Conservation (phyloP, 2,329 filamentous ascomycete genomes). For the Paecilomyces variotii region DNA sequence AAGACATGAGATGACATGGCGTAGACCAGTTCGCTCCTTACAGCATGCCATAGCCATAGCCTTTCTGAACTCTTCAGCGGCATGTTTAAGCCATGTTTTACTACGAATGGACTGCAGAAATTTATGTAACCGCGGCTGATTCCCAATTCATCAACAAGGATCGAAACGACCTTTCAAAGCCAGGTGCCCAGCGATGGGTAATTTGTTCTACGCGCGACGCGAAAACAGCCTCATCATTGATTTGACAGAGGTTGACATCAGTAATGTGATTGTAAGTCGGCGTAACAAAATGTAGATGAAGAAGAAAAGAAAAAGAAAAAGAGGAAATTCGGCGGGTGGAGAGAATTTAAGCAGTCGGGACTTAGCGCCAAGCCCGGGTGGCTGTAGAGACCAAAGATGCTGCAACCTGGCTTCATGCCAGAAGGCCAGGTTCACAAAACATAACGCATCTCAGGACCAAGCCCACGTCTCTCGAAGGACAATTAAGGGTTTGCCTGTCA, state of each 20-base stretch:
- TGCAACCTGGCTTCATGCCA: conserved; percentile 41
- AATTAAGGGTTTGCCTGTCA: conserved; percentile 21
- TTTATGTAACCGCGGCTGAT: conserved; percentile 61
- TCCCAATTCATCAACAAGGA: conserved; percentile 57
- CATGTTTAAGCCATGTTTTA: not conserved
- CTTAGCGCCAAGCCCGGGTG: conserved; percentile 21
- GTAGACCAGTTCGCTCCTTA: not conserved
- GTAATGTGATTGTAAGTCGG: conserved; percentile 54
- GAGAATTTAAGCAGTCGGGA: conserved; percentile 18
- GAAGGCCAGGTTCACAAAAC: conserved; percentile 27
- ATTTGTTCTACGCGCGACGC: conserved; percentile 59
- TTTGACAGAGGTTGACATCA: conserved; percentile 47
- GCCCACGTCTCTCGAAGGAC: conserved; percentile 20
- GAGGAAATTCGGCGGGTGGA: conserved; percentile 19
- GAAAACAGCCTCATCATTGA: conserved; percentile 54
- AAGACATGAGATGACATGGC: not conserved
- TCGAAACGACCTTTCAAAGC: conserved; percentile 57
- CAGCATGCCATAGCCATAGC: not conserved
- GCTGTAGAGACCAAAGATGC: conserved; percentile 26
- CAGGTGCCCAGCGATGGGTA: conserved; percentile 66
- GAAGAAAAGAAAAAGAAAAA: conserved; percentile 30
- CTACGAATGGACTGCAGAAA: not conserved
- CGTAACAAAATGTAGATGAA: conserved; percentile 37
- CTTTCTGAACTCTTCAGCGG: not conserved
- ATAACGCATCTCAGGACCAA: conserved; percentile 18